These are phyloP conservation scores for Omphalotus guepiniiformis DNA, from an alignment of 768 basidiomycete species.

Conservation along the genomic window DNA sequence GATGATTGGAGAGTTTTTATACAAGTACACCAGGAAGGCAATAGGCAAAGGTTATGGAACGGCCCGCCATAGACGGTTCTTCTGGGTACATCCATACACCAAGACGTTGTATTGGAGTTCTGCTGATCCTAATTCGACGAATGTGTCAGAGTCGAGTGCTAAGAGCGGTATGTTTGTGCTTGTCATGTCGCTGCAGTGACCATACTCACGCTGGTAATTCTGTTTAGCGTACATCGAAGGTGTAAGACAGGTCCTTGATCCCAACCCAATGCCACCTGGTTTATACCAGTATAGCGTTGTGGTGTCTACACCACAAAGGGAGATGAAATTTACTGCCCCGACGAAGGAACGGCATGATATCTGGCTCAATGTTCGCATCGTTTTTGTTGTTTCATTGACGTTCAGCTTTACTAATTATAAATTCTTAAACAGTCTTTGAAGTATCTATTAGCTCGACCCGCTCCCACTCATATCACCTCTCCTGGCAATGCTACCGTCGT, in stretches of 20 bases:
- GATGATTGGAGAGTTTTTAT: conserved; percentile 99
- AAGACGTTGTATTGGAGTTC: conserved; percentile 98
- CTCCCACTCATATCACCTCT: conserved; percentile 29
- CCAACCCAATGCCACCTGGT: conserved; percentile 94
- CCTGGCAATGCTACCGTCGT: conserved; percentile 33
- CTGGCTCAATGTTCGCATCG: conserved; percentile 76
- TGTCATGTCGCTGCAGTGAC: conserved; percentile 7
- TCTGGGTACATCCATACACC: conserved; percentile 99
- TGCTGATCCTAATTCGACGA: conserved; percentile 85
- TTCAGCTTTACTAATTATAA: conserved; percentile 11
- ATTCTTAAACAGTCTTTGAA: conserved; percentile 66
- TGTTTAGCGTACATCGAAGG: conserved; percentile 84
- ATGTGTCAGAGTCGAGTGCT: conserved; percentile 87
- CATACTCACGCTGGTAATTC: conserved; percentile 7
- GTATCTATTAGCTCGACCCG: conserved; percentile 81
- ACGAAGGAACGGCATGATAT: conserved; percentile 96
- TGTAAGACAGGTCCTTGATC: conserved; percentile 87
- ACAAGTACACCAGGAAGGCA: conserved; percentile 90
- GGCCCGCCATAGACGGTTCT: conserved; percentile 89
- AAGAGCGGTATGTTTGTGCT: conserved; percentile 77
- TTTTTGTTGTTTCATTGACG: conserved; percentile 9
- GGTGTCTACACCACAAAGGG: conserved; percentile 87
- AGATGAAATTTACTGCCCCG: conserved; percentile 98
- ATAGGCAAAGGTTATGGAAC: conserved; percentile 91
- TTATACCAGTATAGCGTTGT: conserved; percentile 90